A percentile compares a stretch with the other conserved stretches of the same genome.
Conservation (phyloP, 2,329 filamentous ascomycete species). For the Talaromyces rugulosus region DNA sequence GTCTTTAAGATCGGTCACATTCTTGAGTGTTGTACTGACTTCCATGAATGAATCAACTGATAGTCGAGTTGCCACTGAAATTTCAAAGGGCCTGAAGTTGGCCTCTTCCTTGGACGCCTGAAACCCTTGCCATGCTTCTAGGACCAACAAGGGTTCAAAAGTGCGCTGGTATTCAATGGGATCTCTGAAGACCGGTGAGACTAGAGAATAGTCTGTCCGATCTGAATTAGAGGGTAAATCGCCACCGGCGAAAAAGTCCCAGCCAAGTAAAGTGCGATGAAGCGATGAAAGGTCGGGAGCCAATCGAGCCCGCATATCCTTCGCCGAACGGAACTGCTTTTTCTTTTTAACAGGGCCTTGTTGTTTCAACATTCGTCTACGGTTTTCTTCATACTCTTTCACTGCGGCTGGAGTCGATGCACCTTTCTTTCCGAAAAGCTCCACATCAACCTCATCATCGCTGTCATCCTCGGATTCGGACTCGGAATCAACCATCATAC, state of each 20-base stretch:
- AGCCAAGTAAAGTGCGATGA: slow-evolving; percentile 81
- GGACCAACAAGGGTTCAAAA: slow-evolving; percentile 82
- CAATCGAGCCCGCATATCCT: slow-evolving; percentile 90
- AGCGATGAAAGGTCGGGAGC: slow-evolving; percentile 82
- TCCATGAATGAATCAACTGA: slow-evolving; percentile 92
- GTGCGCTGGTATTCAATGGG: slow-evolving; percentile 79
- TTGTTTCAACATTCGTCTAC: slow-evolving; percentile 49
- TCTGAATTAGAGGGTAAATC: slow-evolving; percentile 74
- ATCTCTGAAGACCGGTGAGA: slow-evolving; percentile 72
- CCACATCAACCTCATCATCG: slow-evolving; percentile 70
- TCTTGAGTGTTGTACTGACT: slow-evolving; percentile 76
- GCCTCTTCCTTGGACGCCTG: slow-evolving; percentile 85
- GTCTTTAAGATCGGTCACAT: slow-evolving; percentile 62
- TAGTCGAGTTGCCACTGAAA: slow-evolving; percentile 82
- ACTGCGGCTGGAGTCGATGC: slow-evolving; percentile 37
- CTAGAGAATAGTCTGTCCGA: slow-evolving; percentile 66
- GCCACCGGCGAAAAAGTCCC: slow-evolving; percentile 90
- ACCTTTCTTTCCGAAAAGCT: slow-evolving; percentile 54
- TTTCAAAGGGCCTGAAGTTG: slow-evolving; percentile 72
- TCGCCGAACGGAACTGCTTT: slow-evolving; percentile 73
- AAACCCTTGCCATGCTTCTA: slow-evolving; percentile 95
- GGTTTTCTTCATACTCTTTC: slow-evolving; percentile 45
- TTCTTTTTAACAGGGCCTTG: slow-evolving; percentile 78
- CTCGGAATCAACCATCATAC: slow-evolving; percentile 78
- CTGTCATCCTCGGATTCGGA: slow-evolving; percentile 67